A percentile compares a stretch with the other conserved stretches of the same genome.
These are phyloP conservation scores for Amylocarpus encephaloides DNA, from an alignment of 2,329 filamentous ascomycete species.

Conservation along the genomic window DNA sequence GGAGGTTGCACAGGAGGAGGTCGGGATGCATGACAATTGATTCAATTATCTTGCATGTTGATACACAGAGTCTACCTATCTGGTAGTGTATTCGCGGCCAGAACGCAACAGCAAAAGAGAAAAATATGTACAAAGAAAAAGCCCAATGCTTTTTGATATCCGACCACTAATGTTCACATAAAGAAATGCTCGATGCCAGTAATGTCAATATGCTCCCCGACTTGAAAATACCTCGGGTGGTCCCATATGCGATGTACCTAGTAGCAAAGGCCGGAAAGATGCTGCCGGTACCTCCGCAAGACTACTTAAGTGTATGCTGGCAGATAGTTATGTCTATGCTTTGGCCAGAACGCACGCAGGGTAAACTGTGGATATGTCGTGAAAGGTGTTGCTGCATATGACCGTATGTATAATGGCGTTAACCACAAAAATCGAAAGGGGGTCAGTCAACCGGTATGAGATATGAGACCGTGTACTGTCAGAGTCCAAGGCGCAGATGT, in stretches of 20 bases:
- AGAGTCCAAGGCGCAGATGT: background rate
- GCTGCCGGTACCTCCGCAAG: slow-evolving; percentile 23
- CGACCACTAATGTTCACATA: slow-evolving; percentile 24
- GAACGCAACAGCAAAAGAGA: slow-evolving; percentile 21
- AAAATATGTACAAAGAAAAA: slow-evolving; percentile 25
- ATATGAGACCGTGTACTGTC: background rate
- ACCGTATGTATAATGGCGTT: slow-evolving; percentile 11
- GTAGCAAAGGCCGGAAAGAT: slow-evolving; percentile 27
- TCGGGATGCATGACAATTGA: background rate
- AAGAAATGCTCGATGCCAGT: slow-evolving; percentile 26
- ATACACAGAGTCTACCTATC: slow-evolving; percentile 12
- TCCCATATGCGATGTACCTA: slow-evolving; percentile 22
- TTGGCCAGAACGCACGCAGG: slow-evolving; percentile 24
- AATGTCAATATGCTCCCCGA: slow-evolving; percentile 23
- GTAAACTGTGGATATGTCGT: slow-evolving; percentile 18
- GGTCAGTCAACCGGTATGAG: background rate
- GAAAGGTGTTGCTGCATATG: slow-evolving; percentile 21
- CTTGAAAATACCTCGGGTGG: slow-evolving; percentile 23
- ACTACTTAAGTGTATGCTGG: slow-evolving; percentile 25
- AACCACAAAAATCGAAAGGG: slow-evolving; percentile 9
- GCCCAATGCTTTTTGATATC: slow-evolving; percentile 26
- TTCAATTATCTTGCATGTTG: background rate
- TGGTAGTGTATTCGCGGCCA: slow-evolving; percentile 18
- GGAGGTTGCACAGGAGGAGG: too few relatives aligned
- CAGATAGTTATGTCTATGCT: slow-evolving; percentile 24